Evolutionary conservation across 1,284 basidiomycete species (phyloP).

Genomic region (Austroboletus rostrupii): DNA sequence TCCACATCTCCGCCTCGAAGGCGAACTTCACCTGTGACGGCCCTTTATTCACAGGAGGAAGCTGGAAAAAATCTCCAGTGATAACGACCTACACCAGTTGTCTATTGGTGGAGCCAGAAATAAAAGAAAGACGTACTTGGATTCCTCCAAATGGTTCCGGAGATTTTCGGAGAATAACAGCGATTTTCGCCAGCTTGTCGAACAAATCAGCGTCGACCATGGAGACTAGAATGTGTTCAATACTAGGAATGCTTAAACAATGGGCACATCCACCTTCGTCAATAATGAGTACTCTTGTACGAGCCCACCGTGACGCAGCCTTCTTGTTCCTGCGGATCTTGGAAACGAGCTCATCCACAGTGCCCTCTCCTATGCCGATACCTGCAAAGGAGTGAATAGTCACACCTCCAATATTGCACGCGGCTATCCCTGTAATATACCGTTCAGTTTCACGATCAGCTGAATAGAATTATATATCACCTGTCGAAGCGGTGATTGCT

Average conservation of each 20-base stretch:
- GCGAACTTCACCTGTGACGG: slow-evolving; percentile 55
- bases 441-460: slow-evolving; percentile 1
- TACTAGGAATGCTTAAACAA: background rate
- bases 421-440: slow-evolving; percentile 67
- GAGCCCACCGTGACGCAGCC: slow-evolving; percentile 68
- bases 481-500: slow-evolving; percentile 87
- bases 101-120: slow-evolving; percentile 1
- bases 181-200: slow-evolving; percentile 81
- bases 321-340: slow-evolving; percentile 69
- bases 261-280: slow-evolving; percentile 71
- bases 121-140: slow-evolving; percentile 49
- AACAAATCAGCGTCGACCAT: slow-evolving; percentile 90
- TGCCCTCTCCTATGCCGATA: slow-evolving; percentile 76
- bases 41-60: slow-evolving; percentile 79
- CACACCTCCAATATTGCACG: slow-evolving; percentile 85
- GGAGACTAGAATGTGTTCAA: slow-evolving; percentile 54
- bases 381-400: slow-evolving; percentile 92
- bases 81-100: slow-evolving; percentile 58
- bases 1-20: slow-evolving; percentile 84
- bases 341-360: slow-evolving; percentile 49
- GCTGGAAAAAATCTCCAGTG: slow-evolving; percentile 91
- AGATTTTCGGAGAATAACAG: slow-evolving; percentile 53
- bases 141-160: slow-evolving; percentile 82
- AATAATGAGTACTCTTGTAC: slow-evolving; percentile 79
- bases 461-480: slow-evolving; percentile 32